Evolutionary conservation across 306 rosid species (phyloP).

Genomic region (Lithocarpus polystachyus): DNA sequence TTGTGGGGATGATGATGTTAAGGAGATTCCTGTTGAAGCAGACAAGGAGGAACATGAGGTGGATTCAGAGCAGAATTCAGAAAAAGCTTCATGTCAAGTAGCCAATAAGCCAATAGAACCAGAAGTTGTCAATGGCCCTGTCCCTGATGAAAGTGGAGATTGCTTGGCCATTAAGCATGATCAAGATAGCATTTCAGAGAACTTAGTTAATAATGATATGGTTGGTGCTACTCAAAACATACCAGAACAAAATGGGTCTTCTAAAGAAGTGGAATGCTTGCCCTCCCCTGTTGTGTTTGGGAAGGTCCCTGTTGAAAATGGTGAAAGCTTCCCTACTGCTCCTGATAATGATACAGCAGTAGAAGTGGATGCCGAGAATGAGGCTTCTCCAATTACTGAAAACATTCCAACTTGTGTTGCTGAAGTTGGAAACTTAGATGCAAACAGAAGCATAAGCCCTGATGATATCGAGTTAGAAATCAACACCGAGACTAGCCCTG

Average conservation of each 20-base stretch:
- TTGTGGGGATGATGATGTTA: slow-evolving; percentile 1
- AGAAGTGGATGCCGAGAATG: slow-evolving; percentile 6
- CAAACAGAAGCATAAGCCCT: slow-evolving; percentile 11
- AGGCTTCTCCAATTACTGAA: background rate
- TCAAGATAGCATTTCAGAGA: slow-evolving; percentile 22
- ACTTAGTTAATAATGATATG: background rate
- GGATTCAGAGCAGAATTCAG: slow-evolving; percentile 20
- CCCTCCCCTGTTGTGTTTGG: background rate
- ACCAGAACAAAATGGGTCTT: slow-evolving; percentile 12
- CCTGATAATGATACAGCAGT: background rate
- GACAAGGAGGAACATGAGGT: slow-evolving; percentile 2
- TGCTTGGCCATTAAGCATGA: slow-evolving; percentile 16
- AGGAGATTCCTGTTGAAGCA: slow-evolving; percentile 8
- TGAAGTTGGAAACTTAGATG: slow-evolving; percentile 4
- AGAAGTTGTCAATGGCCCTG: slow-evolving; percentile 1
- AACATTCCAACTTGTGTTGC: background rate
- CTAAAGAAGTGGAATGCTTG: slow-evolving; percentile 17
- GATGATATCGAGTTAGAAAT: background rate
- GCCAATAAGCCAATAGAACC: background rate
- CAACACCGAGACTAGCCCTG: background rate
- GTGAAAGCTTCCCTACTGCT: slow-evolving; percentile 8
- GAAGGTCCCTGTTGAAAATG: slow-evolving; percentile 8
- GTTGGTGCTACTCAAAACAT: slow-evolving; percentile 14
- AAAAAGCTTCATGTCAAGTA: background rate
- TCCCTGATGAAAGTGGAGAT: slow-evolving; percentile 13